These are phyloP conservation scores for Delitschia confertaspora DNA, from an alignment of 495 filamentous ascomycete genomes.

Conservation along the genomic window DNA sequence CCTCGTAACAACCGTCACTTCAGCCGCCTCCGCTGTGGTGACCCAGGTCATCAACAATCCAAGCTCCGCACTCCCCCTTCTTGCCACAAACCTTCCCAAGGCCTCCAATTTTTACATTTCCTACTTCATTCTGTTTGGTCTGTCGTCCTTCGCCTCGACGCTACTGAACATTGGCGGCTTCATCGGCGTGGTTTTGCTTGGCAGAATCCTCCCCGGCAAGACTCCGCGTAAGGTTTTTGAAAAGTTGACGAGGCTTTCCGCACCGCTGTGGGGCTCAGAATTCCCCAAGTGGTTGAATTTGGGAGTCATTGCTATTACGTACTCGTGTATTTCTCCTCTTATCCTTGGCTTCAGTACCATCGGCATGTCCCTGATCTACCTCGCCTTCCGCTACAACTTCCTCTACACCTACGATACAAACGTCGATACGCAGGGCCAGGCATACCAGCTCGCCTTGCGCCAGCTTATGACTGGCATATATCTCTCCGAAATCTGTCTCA, in stretches of 20 bases:
- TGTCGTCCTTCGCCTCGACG: constrained; percentile 68
- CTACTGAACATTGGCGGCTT: constrained; percentile 73
- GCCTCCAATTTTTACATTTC: constrained; percentile 91
- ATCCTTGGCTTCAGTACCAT: constrained; percentile 81
- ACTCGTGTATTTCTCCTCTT: constrained; percentile 83
- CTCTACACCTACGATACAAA: constrained; percentile 78
- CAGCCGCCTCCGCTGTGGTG: constrained; percentile 63
- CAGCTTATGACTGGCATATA: constrained; percentile 87
- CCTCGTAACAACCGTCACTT: constrained; percentile 72
- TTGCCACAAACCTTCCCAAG: constrained; percentile 67
- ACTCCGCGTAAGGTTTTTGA: constrained; percentile 71
- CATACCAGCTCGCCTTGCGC: constrained; percentile 83
- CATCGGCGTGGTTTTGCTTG: constrained; percentile 66
- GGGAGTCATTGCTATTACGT: constrained; percentile 77
- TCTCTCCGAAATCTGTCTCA: constrained; percentile 72
- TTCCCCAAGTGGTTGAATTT: constrained; percentile 81
- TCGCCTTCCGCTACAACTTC: constrained; percentile 91
- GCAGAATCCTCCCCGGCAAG: constrained; percentile 53
- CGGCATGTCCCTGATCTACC: constrained; percentile 78
- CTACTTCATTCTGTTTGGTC: constrained; percentile 88
- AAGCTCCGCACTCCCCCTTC: constrained; percentile 47
- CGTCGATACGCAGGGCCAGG: constrained; percentile 85
- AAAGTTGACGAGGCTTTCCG: constrained; percentile 54
- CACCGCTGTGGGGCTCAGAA: constrained; percentile 78
- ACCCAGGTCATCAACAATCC: constrained; percentile 58